A percentile compares a stretch with the other conserved stretches of the same genome.
phyloP scores from a whole-genome alignment of 495 filamentous ascomycete species.

The Lichenothelia convexa region DNA sequence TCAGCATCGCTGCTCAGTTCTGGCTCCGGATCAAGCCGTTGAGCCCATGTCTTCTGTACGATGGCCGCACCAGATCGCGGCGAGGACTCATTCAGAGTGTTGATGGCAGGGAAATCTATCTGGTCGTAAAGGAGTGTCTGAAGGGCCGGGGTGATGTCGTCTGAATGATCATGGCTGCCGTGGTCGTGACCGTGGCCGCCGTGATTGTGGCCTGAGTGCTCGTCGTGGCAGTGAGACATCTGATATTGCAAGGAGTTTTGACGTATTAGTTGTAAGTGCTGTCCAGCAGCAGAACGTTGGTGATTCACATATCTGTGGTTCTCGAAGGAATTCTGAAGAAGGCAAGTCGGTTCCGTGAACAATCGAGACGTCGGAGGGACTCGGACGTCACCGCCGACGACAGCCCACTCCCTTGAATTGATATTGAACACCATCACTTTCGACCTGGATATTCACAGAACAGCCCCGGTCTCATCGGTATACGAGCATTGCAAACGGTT shows the following conservation, averaged over 20 bases:
- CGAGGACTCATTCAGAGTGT: constrained; percentile 63
- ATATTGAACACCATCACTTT: no score
- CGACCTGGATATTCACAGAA: no score
- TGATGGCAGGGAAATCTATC: constrained; percentile 72
- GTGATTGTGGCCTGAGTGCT: constrained; percentile 20
- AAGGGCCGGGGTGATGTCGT: constrained; percentile 78
- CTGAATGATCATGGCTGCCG: constrained; percentile 54
- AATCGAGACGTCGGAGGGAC: no score
- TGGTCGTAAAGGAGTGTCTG: constrained; percentile 79
- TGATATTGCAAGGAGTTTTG: no score
- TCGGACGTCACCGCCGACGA: no score
- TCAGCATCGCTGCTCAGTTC: constrained; percentile 73
- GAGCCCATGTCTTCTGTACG: constrained; percentile 77
- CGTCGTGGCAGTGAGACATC: constrained; percentile 21
- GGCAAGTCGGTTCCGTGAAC: no score
- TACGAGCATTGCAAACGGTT: no score
- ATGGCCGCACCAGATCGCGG: constrained; percentile 52
- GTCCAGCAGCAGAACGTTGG: neutral
- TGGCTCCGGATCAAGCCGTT: constrained; percentile 49
- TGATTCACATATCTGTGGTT: neutral
- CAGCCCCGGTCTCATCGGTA: no score
- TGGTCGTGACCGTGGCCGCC: constrained; percentile 24
- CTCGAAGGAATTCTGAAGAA: no score
- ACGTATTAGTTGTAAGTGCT: no score
- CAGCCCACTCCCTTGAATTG: no score